Evolutionary conservation across 495 filamentous ascomycete species (phyloP), one percentile per base, ranked within the genome.

Genomic region (Lasiosphaeria hispida): DNA sequence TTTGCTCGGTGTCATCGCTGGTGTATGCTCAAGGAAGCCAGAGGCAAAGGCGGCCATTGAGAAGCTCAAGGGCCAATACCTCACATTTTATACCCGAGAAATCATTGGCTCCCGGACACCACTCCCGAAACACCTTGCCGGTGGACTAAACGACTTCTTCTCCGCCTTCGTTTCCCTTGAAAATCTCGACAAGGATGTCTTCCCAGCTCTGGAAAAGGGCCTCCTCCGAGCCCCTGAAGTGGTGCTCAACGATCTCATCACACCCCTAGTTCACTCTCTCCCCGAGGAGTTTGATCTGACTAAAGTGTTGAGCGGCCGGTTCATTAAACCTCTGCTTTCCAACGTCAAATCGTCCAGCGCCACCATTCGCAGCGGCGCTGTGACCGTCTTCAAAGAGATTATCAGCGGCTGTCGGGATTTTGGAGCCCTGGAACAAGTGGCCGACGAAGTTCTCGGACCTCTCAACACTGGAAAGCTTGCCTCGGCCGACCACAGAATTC

Each of bases 211-310:
- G 5, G 94, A 98, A 62, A 95, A 95, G 70, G 86, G 88, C 1
- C 82, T 98, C 39, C 71, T 98, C 40, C 82, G 94, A 70, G 85
- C 94, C 14, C 94, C 94, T 0, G 94, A 98, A 68, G 86, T 97
- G 36, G 85, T 96, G 10, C 76, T 97, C 23, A 83, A 85, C 59
- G 87, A 88, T 57, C 72, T 97, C 36, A 75, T 96, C 37, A 78
- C 85, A 11, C 80, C 85, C 3, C 73, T 97, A 35, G 77, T 94
- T 60, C 68, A 76, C 5, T 79, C 89, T 17, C 75, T 97, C 19
- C 83, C 92, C 1, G 67, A 75, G 35, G 74, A 75, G 0, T 76
- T 96, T 55, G 93, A 97, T 64, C 78, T 96, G 1, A 91, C 92
- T 9, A 82, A 85, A 43, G 68, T 89, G 8, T 75, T 96, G 14